Conservation (phyloP, 257 asterid species). For the Nicotiana knightiana region DNA sequence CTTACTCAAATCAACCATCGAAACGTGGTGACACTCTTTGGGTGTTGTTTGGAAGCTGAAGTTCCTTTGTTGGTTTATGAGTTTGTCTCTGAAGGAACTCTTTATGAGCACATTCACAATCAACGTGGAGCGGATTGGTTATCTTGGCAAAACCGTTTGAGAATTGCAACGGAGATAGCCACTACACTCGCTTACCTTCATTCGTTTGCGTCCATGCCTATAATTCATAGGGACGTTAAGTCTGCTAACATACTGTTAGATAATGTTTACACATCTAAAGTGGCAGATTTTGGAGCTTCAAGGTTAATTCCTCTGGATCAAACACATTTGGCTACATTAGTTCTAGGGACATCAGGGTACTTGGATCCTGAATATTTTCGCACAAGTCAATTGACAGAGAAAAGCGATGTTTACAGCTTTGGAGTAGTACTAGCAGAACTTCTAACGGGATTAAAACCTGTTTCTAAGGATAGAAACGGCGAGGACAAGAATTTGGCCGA, state of each 20-base stretch:
- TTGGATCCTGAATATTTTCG: background rate
- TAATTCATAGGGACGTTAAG: background rate
- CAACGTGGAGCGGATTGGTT: background rate
- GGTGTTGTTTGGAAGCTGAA: slow-evolving; percentile 6
- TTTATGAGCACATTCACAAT: slow-evolving; percentile 2
- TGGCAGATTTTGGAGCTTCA: slow-evolving; percentile 3
- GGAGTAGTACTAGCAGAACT: background rate
- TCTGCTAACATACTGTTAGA: background rate
- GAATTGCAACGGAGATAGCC: background rate
- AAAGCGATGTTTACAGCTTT: background rate
- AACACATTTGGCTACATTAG: background rate
- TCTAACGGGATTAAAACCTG: background rate
- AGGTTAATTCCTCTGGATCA: background rate
- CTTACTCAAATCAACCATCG: background rate
- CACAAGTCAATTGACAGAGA: background rate
- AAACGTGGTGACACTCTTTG: background rate
- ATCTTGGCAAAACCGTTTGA: background rate
- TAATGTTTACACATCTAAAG: background rate
- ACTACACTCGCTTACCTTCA: background rate
- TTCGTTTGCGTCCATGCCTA: background rate
- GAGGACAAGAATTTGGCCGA: background rate
- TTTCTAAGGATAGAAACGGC: background rate
- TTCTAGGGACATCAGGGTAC: background rate
- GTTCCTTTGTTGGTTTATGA: background rate
- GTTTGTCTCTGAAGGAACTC: background rate